Evolutionary conservation across 1,284 basidiomycete genomes (phyloP), one percentile per base, ranked within the genome.

Genomic region (Sporisorium exsertum): DNA sequence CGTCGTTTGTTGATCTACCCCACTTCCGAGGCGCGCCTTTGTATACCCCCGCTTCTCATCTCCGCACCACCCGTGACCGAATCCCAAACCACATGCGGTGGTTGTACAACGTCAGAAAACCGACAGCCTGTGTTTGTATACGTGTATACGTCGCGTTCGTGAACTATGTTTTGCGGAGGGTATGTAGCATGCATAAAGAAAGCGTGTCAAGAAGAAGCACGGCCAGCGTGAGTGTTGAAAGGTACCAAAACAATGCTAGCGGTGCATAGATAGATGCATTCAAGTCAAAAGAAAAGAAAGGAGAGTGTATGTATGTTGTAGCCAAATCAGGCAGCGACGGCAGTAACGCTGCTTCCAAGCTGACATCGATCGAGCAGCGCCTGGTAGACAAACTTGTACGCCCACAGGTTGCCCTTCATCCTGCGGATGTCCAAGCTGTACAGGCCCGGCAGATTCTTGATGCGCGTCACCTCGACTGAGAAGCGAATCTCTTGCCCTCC

Each of bases 401-500:
- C 75, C 77, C 80, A 83, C 15, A 82, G 45, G 49, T 84, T 83
- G 47, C 83, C 83, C 66, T 83, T 82, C 76, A 85, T 78, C 32
- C 82, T 65, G 13, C 83, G 72, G 45, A 85, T 83, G 55, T 85
- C 83, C 22, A 85, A 52, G 64, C 80, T 82, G 78, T 85, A 85
- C 29, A 85, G 67, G 1, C 83, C 83, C 8, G 75, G 64, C 45
- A 85, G 58, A 40, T 82, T 83, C 65, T 82, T 79, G 64, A 85
- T 81, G 35, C 75, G 55, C 9, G 83, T 83, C n/a, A 85, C 66
- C 60, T 83, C 82, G 24, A 85, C 82, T n/a, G 71, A 73, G 58
- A 85, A 84, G 18, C 82, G 79, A 26, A 85, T 78, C 62, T 85
- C 83, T 29, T 85, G 83, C 3, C 83, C 83, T 24, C 83, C 83